Base-by-base conservation (phyloP, 768 basidiomycete species). In the Roridomyces roridus region DNA sequence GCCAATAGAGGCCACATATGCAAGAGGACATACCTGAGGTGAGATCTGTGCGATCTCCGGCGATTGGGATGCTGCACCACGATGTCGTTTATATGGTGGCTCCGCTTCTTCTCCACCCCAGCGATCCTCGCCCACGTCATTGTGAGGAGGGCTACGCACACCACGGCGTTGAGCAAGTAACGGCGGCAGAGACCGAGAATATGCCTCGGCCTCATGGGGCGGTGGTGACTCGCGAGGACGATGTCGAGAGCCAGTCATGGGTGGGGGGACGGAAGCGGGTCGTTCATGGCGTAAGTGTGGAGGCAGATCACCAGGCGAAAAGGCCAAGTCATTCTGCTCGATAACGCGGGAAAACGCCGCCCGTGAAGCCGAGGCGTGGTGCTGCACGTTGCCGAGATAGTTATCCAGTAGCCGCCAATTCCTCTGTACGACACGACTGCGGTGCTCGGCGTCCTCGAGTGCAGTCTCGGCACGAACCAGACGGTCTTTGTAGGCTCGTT, bases 361-460 rank as follows among this genome's bases (percentile, higher is more conserved):
- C 21, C 61, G 51, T n/a, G 61, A 51, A 24, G 50, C 52, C 14
- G 52, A 43, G 1, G 61, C 57, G 29, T 62, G 61, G 28, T 48
- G 24, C 44, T 62, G 57, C 4, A 62, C 23, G 18, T 28, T 20
- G 10, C 42, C 17, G 12, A 62, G 46, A 28, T 62, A 51, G 8
- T 41, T 37, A 18, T 62, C 61, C 21, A 56, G 48, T 28, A 58
- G 57, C 1, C 55, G 25, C 61, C 61, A 62, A 34, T 62, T 47
- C 18, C 28, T 42, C 23, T 58, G 56, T 3, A 62, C 53, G 15
- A 58, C 21, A 5, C 61, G 46, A 21, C 56, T 49, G 28, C 49
- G 46, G 24, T 36, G n/a, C 40, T 58, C 56, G 5, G 61, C 61
- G 11, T 62, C 57, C 14, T 51, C 29, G 4, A 62, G 47, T 21